Evolutionary conservation across 768 basidiomycete species (phyloP), one percentile per base, ranked within the genome.

Genomic region (Russula emetica): DNA sequence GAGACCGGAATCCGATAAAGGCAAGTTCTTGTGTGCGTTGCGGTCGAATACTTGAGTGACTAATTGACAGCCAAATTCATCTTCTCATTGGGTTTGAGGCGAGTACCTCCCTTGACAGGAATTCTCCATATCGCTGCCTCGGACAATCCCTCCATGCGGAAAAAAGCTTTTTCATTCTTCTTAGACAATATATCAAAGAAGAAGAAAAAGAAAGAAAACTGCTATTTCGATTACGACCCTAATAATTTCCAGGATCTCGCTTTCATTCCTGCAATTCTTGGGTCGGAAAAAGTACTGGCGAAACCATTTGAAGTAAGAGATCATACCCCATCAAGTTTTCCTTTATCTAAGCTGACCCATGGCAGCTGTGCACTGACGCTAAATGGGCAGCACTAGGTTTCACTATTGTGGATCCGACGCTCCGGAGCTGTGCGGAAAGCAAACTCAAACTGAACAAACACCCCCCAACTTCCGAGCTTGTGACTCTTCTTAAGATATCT

Each of bases 1-100:
- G 96, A 82, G 83, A 63, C 74, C 79, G 4, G 82, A 81, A 11
- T 93, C 93, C 0, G 92, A 94, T 34, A 94, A 97, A 86, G 93
- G 94, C 90, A 47, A 38, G 76, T 64, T 32, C 9, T 28, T 18
- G 4, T 45, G 20, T 26, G 28, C 16, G 18, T 14, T 6, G n/a
- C 18, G 2, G 2, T 34, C 4, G 62, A 24, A 34, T 11, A 34
- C 34, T 10, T 38, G 18, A 30, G 36, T 61, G 56, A 56, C 24
- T 38, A 20, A 32, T 34, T 61, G 26, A 16, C 69, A 94, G 95
- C 92, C 1, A 93, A 87, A 70, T 83, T 98, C 64, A 75, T 95
- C 18, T 90, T 84, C 73, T 78, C 81, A 20, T 78, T 93, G 30
- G 91, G 90, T 30, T 74, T 93, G 45, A 82, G 78, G 36, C 82